Evolutionary conservation across 148 eudicot genomes (phyloP), one percentile per base, ranked within the genome.

Genomic region (Chenopodium berlandieri): DNA sequence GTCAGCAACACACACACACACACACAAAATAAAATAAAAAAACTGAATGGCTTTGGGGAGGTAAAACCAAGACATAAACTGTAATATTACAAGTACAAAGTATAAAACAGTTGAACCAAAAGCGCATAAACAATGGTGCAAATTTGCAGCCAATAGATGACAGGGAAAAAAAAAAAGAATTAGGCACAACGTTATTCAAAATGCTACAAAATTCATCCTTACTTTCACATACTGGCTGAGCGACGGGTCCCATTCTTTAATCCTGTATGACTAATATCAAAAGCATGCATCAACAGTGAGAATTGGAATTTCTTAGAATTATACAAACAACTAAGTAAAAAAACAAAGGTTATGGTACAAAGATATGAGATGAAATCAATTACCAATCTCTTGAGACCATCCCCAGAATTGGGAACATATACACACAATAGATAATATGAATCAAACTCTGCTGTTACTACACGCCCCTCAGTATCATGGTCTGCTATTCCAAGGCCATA

Each of bases 341-440:
- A 48, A 58, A 56, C 32, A 2, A 32, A 27, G 40, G 30, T 17
- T 80, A 14, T 76, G 73, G 58, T 44, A 52, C 46, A 27, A 14
- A 66, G 70, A 77, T 40, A 63, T 58, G 44, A 62, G n/a, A 66
- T 34, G 70, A 74, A 48, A 25, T 69, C 9, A 62, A 46, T 82
- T 92, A 96, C 98, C 98, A 96, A 83, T 89, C 99, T 90, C 89
- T 64, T 91, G 13, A 96, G 85, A 80, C 99, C 99, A 84, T 94
- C 99, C 63, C 99, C 95, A 80, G 99, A 94, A 85, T 96, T 96
- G 56, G 99, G 99, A 68, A 96, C 97, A 86, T 96, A 96, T 73
- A 87, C 91, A 84, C 88, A 85, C 80, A 96, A 54, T 74, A 96
- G 78, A 86, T 91, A 96, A 81, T 85, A 94, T 4, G 92, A 81